Evolutionary conservation across 192 early-diverging fungal species (phyloP).

Genomic region (Podila epigama): DNA sequence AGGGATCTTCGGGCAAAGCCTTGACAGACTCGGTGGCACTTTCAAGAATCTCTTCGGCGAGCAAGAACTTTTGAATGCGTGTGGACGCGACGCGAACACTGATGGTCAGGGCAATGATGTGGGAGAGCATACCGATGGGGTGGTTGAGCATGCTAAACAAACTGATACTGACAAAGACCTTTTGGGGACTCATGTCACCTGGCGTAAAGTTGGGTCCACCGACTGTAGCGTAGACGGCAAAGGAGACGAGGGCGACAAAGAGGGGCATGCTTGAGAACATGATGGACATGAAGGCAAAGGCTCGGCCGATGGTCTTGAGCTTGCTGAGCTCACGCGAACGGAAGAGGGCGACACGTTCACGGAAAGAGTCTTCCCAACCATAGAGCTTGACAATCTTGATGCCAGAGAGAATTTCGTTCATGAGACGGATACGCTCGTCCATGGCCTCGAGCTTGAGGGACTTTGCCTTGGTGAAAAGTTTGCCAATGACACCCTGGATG

Average conservation of each 20-base stretch:
- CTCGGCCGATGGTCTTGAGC: slow-evolving; percentile 6
- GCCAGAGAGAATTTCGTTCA: slow-evolving; percentile 51
- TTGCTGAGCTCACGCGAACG: slow-evolving; percentile 11
- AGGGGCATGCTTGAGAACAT: slow-evolving; percentile 15
- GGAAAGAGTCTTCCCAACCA: slow-evolving; percentile 45
- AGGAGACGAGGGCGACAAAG: slow-evolving; percentile 10
- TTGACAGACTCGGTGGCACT: background rate
- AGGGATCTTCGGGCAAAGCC: background rate
- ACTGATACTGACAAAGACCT: slow-evolving; percentile 24
- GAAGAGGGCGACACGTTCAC: slow-evolving; percentile 1
- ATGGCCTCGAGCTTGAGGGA: slow-evolving; percentile 26
- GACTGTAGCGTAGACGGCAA: slow-evolving; percentile 12
- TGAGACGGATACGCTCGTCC: slow-evolving; percentile 46
- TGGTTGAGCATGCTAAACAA: slow-evolving; percentile 17
- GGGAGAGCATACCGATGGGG: slow-evolving; percentile 9
- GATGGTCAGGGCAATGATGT: slow-evolving; percentile 5
- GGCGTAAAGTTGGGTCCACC: slow-evolving; percentile 30
- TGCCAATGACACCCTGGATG: slow-evolving; percentile 17
- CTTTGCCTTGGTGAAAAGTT: slow-evolving; percentile 18
- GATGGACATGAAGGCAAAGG: slow-evolving; percentile 16
- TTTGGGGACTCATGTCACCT: slow-evolving; percentile 26
- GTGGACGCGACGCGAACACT: slow-evolving; percentile 7
- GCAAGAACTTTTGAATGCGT: slow-evolving; percentile 20
- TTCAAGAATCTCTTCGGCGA: slow-evolving; percentile 7
- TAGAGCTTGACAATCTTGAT: slow-evolving; percentile 58